A percentile compares a stretch with the other conserved stretches of the same genome.
Evolutionary conservation across 78 protist genomes (phyloP).

Genomic region (Speleostelium caveatum): DNA sequence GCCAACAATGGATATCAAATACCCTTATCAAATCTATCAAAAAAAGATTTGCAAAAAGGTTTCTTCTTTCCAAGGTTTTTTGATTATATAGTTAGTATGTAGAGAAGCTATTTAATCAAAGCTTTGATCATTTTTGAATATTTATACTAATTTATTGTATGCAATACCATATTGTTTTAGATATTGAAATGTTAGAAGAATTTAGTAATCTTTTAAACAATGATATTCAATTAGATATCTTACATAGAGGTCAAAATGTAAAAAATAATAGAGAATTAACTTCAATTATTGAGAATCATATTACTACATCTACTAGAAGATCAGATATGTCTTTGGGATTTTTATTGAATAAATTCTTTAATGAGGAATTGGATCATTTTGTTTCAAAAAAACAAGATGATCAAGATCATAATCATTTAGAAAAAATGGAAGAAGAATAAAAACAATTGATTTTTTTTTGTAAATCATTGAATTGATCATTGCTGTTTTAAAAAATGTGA

Average conservation of each 20-base stretch:
- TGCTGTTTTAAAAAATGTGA: too few relatives aligned
- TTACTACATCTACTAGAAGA: constrained; percentile 24
- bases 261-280: constrained; percentile 19
- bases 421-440: too few relatives aligned
- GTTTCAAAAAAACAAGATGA: constrained; percentile 6
- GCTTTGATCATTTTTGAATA: background rate
- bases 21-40: constrained; percentile 38
- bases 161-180: background rate
- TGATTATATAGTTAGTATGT: constrained; percentile 56
- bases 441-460: too few relatives aligned
- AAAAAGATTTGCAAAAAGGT: constrained; percentile 57
- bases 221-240: constrained; percentile 44
- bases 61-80: constrained; percentile 67
- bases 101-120: background rate
- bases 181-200: constrained; percentile 67
- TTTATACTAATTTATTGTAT: background rate
- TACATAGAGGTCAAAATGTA: constrained; percentile 14
- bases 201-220: constrained; percentile 20
- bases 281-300: constrained; percentile 35
- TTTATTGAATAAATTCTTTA: constrained; percentile 46
- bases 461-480: too few relatives aligned
- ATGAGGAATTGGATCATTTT: constrained; percentile 48
- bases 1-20: background rate
- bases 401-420: too few relatives aligned
- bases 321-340: constrained; percentile 13